phyloP scores from a whole-genome alignment of 2,329 filamentous ascomycete genomes.

The Alternaria ethzedia region DNA sequence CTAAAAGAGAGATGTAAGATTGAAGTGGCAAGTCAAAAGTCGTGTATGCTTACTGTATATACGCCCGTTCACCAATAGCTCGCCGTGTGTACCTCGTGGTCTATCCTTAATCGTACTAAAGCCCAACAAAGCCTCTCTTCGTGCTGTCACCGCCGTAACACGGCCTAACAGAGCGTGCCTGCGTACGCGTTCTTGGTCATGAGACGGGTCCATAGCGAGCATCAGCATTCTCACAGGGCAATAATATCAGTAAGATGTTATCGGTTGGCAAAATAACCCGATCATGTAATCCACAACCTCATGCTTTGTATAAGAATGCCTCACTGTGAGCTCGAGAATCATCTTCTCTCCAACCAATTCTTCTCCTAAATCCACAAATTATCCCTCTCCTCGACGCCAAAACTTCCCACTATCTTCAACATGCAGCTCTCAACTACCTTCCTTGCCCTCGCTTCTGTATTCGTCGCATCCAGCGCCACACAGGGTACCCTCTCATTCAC shows the following conservation, averaged over 20 bases:
- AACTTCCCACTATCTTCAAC: background rate
- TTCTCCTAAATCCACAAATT: background rate
- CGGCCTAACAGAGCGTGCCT: background rate
- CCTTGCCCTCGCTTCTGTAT: background rate
- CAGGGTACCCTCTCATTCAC: background rate
- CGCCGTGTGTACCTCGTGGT: background rate
- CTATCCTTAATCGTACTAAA: background rate
- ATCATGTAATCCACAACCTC: background rate
- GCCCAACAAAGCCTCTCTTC: background rate
- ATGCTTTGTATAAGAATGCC: background rate
- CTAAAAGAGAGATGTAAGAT: background rate
- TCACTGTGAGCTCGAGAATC: background rate
- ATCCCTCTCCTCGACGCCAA: background rate
- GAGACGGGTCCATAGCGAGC: background rate
- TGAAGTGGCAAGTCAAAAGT: background rate
- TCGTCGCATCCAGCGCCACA: background rate
- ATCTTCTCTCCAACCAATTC: background rate
- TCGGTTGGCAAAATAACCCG: background rate
- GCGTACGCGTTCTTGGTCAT: background rate
- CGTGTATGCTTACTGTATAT: background rate
- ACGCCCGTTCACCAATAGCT: background rate
- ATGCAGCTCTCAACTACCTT: background rate
- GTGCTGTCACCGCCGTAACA: background rate
- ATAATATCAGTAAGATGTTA: background rate
- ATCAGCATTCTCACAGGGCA: background rate